Evolutionary conservation across 2,329 filamentous ascomycete species (phyloP).

Genomic region (Simplicillium sp.): DNA sequence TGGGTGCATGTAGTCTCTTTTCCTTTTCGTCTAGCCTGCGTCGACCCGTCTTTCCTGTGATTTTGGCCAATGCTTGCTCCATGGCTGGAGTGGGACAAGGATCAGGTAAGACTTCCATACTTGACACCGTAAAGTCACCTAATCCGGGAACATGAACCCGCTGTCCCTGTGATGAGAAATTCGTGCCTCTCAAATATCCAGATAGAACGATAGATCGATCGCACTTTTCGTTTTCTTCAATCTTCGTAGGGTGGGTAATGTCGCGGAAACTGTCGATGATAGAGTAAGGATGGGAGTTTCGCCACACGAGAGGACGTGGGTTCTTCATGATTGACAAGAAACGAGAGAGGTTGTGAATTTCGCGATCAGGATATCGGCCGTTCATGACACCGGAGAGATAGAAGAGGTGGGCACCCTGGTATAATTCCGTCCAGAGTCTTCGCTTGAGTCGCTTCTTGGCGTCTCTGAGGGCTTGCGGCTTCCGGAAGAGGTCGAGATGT

Average conservation of each 20-base stretch:
- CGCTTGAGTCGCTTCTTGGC: conserved; percentile 96
- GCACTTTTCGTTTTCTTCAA: conserved; percentile 82
- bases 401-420: conserved; percentile 94
- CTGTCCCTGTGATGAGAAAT: conserved; percentile 78
- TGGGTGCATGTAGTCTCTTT: conserved; percentile 90
- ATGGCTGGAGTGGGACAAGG: conserved; percentile 91
- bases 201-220: conserved; percentile 87
- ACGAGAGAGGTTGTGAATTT: conserved; percentile 88
- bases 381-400: conserved; percentile 96
- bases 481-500: conserved; percentile 90
- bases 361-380: conserved; percentile 89
- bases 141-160: conserved; percentile 87
- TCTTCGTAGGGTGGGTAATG: conserved; percentile 83
- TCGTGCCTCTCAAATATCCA: conserved; percentile 89
- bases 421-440: conserved; percentile 91
- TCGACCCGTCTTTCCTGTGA: conserved; percentile 70
- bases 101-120: conserved; percentile 81
- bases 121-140: conserved; percentile 75
- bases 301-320: conserved; percentile 88
- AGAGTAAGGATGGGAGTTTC: conserved; percentile 91
- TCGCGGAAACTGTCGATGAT: conserved; percentile 92
- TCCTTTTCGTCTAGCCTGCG: conserved; percentile 90
- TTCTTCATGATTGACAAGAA: conserved; percentile 99
- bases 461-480: conserved; percentile 81
- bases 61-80: conserved; percentile 78